phyloP scores from a whole-genome alignment of 192 early-diverging fungal genomes.

The Coemansia biformis region DNA sequence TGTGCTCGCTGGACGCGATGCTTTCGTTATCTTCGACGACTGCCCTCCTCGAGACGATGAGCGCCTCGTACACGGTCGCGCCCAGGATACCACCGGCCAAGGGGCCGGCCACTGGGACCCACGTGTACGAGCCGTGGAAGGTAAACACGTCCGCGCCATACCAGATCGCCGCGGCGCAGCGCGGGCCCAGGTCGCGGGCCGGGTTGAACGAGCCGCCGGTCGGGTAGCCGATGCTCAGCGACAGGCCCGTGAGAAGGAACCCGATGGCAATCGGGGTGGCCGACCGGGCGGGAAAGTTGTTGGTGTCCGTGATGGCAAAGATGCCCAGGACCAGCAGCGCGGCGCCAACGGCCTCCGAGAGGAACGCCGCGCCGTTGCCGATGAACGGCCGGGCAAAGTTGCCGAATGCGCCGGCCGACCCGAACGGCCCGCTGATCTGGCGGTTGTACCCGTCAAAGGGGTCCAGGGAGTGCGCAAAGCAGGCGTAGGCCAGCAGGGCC shows the following conservation, averaged over 20 bases:
- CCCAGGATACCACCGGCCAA: constrained; percentile 57
- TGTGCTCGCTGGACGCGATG: constrained; percentile 17
- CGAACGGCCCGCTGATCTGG: constrained; percentile 33
- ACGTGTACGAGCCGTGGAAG: constrained; percentile 60
- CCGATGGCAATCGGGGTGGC: constrained; percentile 56
- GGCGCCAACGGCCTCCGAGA: constrained; percentile 60
- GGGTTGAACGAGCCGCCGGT: constrained; percentile 67
- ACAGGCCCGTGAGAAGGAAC: constrained; percentile 54
- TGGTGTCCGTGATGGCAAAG: constrained; percentile 55
- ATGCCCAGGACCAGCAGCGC: constrained; percentile 57
- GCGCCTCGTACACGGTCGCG: constrained; percentile 52
- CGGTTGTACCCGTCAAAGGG: constrained; percentile 46
- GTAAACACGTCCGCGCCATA: constrained; percentile 65
- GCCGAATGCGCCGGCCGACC: constrained; percentile 45
- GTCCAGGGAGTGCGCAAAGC: constrained; percentile 45
- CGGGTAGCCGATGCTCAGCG: constrained; percentile 54
- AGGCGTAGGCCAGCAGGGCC: constrained; percentile 45
- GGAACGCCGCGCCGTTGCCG: constrained; percentile 47
- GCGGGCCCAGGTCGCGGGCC: constrained; percentile 73
- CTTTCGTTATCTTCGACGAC: constrained; percentile 18
- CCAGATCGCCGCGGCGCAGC: constrained; percentile 62
- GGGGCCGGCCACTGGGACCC: constrained; percentile 67
- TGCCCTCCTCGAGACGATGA: constrained; percentile 52
- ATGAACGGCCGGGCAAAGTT: constrained; percentile 50
- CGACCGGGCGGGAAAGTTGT: constrained; percentile 51